Conservation (phyloP, 2,329 filamentous ascomycete species). For the Fusarium sororula region DNA sequence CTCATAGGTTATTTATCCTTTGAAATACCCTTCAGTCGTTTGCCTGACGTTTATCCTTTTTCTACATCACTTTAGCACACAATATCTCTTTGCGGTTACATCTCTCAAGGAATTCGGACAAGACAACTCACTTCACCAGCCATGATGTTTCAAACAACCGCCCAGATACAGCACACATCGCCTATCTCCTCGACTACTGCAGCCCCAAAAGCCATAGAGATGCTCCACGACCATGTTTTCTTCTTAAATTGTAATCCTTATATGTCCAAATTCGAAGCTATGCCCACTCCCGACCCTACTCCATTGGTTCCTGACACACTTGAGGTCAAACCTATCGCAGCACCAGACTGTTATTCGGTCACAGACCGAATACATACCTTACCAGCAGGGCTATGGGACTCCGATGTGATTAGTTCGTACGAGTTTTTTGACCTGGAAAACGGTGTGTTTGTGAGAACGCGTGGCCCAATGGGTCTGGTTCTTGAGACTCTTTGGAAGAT, state of each 20-base stretch:
- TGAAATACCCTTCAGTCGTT: not conserved
- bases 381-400: constrained; percentile 65
- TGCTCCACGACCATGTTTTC: constrained; percentile 62
- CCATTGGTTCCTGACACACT: constrained; percentile 43
- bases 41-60: not conserved
- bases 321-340: constrained; percentile 34
- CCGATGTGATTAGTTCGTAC: constrained; percentile 61
- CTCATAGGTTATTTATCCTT: not conserved
- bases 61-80: not conserved
- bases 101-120: not conserved
- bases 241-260: constrained; percentile 64
- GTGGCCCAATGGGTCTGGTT: constrained; percentile 59
- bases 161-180: constrained; percentile 54
- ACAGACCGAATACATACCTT: constrained; percentile 61
- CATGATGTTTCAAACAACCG: constrained; percentile 58
- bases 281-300: constrained; percentile 37
- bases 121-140: not conserved
- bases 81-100: not conserved
- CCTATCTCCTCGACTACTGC: constrained; percentile 52
- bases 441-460: constrained; percentile 62
- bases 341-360: constrained; percentile 56
- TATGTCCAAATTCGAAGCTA: constrained; percentile 53
- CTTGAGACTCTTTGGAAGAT: constrained; percentile 64
- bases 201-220: constrained; percentile 50
- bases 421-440: constrained; percentile 61